Conservation (phyloP, 805 yeast species). For the Monosporozyma aerobia region DNA sequence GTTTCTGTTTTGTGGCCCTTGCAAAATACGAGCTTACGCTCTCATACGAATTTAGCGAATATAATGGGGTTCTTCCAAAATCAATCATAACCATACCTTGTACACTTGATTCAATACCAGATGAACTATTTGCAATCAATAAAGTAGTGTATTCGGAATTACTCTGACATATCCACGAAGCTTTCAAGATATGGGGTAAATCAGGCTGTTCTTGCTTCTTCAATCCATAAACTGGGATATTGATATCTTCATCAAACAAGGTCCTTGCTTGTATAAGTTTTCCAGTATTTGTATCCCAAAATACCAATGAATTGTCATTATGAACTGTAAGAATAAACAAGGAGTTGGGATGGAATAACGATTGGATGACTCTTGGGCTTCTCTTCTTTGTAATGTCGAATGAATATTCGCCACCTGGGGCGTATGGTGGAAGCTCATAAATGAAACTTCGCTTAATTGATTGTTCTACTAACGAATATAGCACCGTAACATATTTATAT, state of each 20-base stretch:
- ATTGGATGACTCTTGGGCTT: constrained; percentile 36
- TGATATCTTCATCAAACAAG: constrained; percentile 54
- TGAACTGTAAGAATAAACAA: constrained; percentile 75
- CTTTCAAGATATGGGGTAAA: constrained; percentile 38
- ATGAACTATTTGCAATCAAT: constrained; percentile 56
- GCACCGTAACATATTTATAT: constrained; percentile 58
- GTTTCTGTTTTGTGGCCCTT: constrained; percentile 44
- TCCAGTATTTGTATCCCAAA: constrained; percentile 87
- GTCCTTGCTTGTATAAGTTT: constrained; percentile 66
- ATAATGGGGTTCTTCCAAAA: constrained; percentile 72
- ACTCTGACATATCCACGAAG: constrained; percentile 68
- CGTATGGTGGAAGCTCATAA: constrained; percentile 56
- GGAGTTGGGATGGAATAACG: constrained; percentile 90
- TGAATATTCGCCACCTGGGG: constrained; percentile 58
- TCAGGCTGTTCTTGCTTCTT: constrained; percentile 10
- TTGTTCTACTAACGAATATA: constrained; percentile 56
- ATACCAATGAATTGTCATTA: constrained; percentile 73
- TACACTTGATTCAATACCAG: constrained; percentile 32
- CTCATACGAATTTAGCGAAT: constrained; percentile 72
- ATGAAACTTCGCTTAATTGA: constrained; percentile 47
- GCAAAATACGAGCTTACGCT: constrained; percentile 73
- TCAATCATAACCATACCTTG: constrained; percentile 48
- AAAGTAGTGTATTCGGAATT: constrained; percentile 76
- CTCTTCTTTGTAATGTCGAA: constrained; percentile 24
- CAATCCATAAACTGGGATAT: constrained; percentile 35